Evolutionary conservation across 305 asterid species (phyloP).

Genomic region (Plantago coronopus): DNA sequence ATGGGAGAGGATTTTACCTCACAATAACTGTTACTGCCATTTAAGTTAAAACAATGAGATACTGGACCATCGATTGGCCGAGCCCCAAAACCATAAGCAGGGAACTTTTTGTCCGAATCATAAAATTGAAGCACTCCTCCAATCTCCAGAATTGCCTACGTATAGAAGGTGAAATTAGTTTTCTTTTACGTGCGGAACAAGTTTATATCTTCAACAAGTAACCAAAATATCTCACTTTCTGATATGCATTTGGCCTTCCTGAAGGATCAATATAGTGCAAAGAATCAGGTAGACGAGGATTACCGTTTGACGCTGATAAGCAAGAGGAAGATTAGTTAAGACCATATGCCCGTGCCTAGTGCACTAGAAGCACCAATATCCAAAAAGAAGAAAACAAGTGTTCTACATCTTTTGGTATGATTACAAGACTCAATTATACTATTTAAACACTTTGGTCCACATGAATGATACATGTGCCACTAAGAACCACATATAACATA

Average conservation of each 20-base stretch:
- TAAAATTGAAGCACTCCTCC: conserved; percentile 91
- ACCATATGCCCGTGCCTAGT: not conserved
- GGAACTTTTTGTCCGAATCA: conserved; percentile 76
- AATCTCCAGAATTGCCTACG: conserved; percentile 78
- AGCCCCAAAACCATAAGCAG: conserved; percentile 99
- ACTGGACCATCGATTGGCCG: conserved; percentile 97
- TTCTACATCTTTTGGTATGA: no score
- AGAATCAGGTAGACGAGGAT: conserved; percentile 96
- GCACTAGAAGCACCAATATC: no score
- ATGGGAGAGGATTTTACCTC: conserved; percentile 52
- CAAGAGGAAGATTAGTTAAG: conserved; percentile 18
- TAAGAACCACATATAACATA: no score
- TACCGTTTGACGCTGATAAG: conserved; percentile 92
- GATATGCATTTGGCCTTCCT: conserved; percentile 91
- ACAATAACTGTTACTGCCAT: conserved; percentile 78
- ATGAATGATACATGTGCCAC: no score
- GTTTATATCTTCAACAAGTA: conserved; percentile 22
- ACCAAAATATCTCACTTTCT: conserved; percentile 53
- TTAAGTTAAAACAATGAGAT: conserved; percentile 93
- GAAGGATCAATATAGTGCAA: conserved; percentile 90
- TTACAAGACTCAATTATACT: no score
- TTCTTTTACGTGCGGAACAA: conserved; percentile 19
- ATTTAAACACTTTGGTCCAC: no score
- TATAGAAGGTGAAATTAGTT: conserved; percentile 28
- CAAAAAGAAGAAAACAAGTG: no score